A percentile compares a stretch with the other conserved stretches of the same genome.
These are phyloP conservation scores for Backusella circina DNA, from an alignment of 192 early-diverging fungal genomes.

Conservation along the genomic window DNA sequence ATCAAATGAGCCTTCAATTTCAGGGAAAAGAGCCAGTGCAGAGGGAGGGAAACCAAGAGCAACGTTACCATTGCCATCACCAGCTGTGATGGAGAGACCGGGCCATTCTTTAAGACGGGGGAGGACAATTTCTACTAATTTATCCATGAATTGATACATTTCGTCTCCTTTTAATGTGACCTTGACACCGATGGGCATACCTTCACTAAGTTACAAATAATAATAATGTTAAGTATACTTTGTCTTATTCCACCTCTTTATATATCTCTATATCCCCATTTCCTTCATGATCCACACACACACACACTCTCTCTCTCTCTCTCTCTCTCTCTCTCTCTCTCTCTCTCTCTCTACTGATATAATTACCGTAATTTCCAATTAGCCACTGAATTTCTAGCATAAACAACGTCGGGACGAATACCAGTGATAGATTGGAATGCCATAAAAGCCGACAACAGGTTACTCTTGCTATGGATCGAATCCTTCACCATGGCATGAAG, in stretches of 20 bases:
- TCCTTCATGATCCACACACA: too few species aligned
- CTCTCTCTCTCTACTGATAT: background rate
- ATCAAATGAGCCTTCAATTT: slow-evolving; percentile 96
- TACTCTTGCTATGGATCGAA: slow-evolving; percentile 84
- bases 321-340: background rate
- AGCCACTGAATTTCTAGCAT: slow-evolving; percentile 76
- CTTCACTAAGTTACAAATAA: slow-evolving; percentile 25
- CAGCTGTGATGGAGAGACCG: slow-evolving; percentile 67
- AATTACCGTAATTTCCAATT: slow-evolving; percentile 83
- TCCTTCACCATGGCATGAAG: slow-evolving; percentile 87
- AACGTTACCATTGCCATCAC: slow-evolving; percentile 81
- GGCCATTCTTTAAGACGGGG: slow-evolving; percentile 92
- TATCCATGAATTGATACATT: slow-evolving; percentile 95
- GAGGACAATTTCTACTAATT: slow-evolving; percentile 89
- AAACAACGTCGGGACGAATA: slow-evolving; percentile 71
- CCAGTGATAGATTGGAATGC: slow-evolving; percentile 88
- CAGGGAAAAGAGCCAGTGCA: slow-evolving; percentile 90
- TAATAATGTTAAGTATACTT: background rate
- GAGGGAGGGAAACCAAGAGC: slow-evolving; percentile 80
- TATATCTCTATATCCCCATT: background rate
- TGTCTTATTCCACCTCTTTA: background rate
- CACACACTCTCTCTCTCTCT: background rate
- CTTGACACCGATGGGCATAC: slow-evolving; percentile 86
- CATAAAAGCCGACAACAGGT: slow-evolving; percentile 87
- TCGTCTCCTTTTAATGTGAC: slow-evolving; percentile 75